Evolutionary conservation across 179 eudicot species (phyloP), one percentile per base, ranked within the genome.

Genomic region (Heliamphora ciliata): DNA sequence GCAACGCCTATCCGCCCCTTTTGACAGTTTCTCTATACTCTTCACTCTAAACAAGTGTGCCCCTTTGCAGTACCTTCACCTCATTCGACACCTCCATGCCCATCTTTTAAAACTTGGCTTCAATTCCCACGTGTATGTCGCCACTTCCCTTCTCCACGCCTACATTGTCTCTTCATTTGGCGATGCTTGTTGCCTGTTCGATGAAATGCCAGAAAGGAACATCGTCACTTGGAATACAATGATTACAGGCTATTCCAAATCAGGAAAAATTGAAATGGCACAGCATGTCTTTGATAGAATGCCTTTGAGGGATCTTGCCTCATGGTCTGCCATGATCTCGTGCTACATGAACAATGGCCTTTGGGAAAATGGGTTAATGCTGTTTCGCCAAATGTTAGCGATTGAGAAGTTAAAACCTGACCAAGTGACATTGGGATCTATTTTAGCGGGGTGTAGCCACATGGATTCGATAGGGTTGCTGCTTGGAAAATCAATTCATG

Each of bases 311-410:
- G 84, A 90, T 75, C 52, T 82, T 14, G 83, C 83, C 65, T 85
- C 91, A 6, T 90, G 91, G 91, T 83, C 86, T 61, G 84, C 90
- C 2, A 87, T 90, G 86, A 88, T 88, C 14, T 74, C 88, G 0
- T 82, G 87, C 55, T 88, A 89, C 67, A 77, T 88, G 1, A 79
- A 74, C 48, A 74, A 70, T 58, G 82, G 84, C 8, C 80, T 55
- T 52, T 82, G 86, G 79, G 56, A 64, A 18, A 51, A 77, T 24
- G 91, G 88, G 11, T 68, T 88, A 1, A 73, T 79, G n/a, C 79
- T 85, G 7, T 89, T 89, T 66, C 79, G 69, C 15, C 10, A 74
- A 18, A 85, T 85, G 80, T 11, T 84, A 18, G n/a, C 40, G 74
- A 17, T 44, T 76, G 84, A 84, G 65, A 54, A n/a, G 60, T 81